Base-by-base conservation (phyloP, 2,329 filamentous ascomycete species). In the Cordyceps javanica region DNA sequence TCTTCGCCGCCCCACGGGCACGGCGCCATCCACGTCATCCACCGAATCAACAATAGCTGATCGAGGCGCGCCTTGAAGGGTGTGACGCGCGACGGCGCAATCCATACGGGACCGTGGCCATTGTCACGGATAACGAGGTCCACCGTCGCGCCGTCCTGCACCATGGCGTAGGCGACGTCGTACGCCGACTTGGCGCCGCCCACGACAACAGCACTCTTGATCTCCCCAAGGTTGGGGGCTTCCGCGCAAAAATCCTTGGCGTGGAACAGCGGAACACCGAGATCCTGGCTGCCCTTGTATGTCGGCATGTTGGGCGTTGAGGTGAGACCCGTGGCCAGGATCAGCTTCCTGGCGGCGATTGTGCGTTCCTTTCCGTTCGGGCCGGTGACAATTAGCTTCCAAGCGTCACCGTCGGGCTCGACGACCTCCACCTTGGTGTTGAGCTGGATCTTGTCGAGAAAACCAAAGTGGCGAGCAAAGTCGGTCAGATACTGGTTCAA, bases 21-120 rank as follows among this genome's bases (percentile, higher is more conserved):
- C 0, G 87, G 86, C 21, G 77, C 82, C 65, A 89, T 80, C 80
- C 83, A 88, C 0, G 80, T 83, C 61, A 88, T 70, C 60, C 84
- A 77, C 0, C 86, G 79, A 0, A 80, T 65, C 25, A 61, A 64
- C 0, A 68, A 54, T 0, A 89, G 71, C 61, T 83, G 80, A 64
- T 89, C 85, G 0, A 88, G 70, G 69, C 78, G 79, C 46, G 75
- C 77, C 66, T 82, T 83, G 45, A 86, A 66, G 0, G 83, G 83
- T 0, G 84, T 87, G 16, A 88, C 82, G 57, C 81, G 81, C 0
- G 77, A 68, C 0, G 80, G 79, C 1, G 78, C 70, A 62, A 86
- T 74, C 73, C 72, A 86, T 0, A 76, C 73, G 0, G 83, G 82
- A 0, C 83, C 82, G 39, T 78, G 75, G 1, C 82, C 81, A 9